Evolutionary conservation across 805 yeast genomes (phyloP), one percentile per base, ranked within the genome.

Genomic region (Candida nitratophila): DNA sequence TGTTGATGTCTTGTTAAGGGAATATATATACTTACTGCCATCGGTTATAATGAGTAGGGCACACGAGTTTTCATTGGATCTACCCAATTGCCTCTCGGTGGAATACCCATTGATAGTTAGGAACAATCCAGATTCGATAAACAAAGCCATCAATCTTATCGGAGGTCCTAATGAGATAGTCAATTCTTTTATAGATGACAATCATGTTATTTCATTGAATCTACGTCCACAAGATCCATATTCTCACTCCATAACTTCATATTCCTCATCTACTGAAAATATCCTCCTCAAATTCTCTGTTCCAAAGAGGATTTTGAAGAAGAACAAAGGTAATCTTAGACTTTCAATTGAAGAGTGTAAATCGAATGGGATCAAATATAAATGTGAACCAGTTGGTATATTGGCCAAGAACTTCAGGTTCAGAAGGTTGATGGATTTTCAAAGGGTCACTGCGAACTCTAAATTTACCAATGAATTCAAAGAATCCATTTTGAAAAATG

Each of bases 401-500:
- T 69, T 88, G 17, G 78, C 79, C 52, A 74, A 78, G 46, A 83
- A 82, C 16, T 82, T 80, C 55, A 74, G 84, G 49, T 91, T 91
- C 60, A 75, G 96, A 52, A 87, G 86, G 50, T 77, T 89, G 73
- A 81, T 91, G 0, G 98, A 90, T 63, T 91, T 88, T 60, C 98
- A 93, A 60, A 74, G 77, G 50, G 67, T 76, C 29, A 76, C 88
- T 12, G 74, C 73, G 41, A 73, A 76, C 51, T 81, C 83, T 14
- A 59, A 66, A 2, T 75, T 80, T 48, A 70, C 75, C 1, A 49
- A 61, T 8, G 67, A 56, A 20, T 61, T 75, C 40, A 53, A 64
- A 31, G 44, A 52, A 1, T 67, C 81, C 2, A 52, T 81, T 3
- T 66, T 66, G 34, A 47, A 59, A 0, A 74, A 78, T 8, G 61